Evolutionary conservation across 139 green algal genomes (phyloP), one percentile per base, ranked within the genome.

Genomic region (Monoraphidium neglectum): DNA sequence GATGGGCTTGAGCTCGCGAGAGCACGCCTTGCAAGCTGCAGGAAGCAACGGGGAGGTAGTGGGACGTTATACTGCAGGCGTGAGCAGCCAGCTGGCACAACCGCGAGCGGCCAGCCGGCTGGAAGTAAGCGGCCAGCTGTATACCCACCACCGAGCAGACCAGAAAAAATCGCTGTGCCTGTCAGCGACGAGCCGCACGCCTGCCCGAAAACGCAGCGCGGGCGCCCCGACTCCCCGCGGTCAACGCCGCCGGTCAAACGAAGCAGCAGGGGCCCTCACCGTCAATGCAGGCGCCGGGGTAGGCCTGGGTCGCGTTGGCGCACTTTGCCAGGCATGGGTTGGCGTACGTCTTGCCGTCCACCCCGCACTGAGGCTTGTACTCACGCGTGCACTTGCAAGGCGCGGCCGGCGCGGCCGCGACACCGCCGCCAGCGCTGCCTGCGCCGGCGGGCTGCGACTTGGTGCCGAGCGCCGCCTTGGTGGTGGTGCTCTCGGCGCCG

Each of bases 291-390:
- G 35, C 59, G 18, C 78, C 78, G 15, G 36, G 40, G 49, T 77
- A 87, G 16, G 59, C 74, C 1, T 83, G 47, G 0, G 23, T 28
- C 0, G 64, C 61, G 43, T 60, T 60, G 30, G 67, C 51, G 40
- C 67, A 70, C 37, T 70, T 47, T 0, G 69, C 69, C 10, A 59
- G 23, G 71, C 82, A 87, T 0, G 56, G 21, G 54, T 81, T 86
- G 40, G 21, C 37, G 59, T 84, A 84, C 6, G 33, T 77, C 24
- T 69, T 33, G 49, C 79, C 74, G 30, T 83, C 76, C 59, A 77
- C 21, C 4, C 77, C 78, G 38, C 82, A 87, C 54, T 80, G 65
- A 10, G 77, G 74, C 38, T 54, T 36, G 15, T 53, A 67, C 26
- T 82, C 38, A n/a, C 12, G 28, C 21, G 72, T 73, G 68, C 79